Conservation (phyloP, 371 early-diverging fungal species). For the Mortierella polycephala region DNA sequence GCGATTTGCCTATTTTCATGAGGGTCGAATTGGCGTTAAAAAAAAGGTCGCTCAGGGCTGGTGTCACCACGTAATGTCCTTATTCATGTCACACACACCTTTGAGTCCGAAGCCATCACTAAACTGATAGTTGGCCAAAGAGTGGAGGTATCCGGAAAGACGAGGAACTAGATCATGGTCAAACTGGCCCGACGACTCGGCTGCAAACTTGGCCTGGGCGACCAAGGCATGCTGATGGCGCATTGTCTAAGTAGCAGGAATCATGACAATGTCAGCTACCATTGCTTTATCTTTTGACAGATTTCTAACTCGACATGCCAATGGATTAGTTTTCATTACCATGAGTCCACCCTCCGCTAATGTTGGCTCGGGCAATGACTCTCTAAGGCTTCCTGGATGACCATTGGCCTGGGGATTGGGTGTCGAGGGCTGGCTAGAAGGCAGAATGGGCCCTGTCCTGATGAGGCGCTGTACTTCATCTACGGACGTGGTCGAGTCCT, state of each 20-base stretch:
- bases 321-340: constrained; percentile 11
- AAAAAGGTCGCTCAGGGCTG: neutral
- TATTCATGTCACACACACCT: constrained; percentile 24
- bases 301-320: neutral
- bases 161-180: constrained; percentile 46
- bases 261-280: neutral
- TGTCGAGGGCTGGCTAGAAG: constrained; percentile 33
- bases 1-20: constrained; percentile 31
- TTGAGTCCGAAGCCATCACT: constrained; percentile 49
- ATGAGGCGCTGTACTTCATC: constrained; percentile 50
- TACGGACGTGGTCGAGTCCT: constrained; percentile 36
- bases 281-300: no score
- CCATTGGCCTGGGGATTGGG: constrained; percentile 16
- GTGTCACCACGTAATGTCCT: constrained; percentile 5
- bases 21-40: neutral
- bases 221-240: constrained; percentile 50
- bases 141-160: constrained; percentile 41
- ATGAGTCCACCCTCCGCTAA: constrained; percentile 38
- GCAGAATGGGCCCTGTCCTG: constrained; percentile 40
- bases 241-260: constrained; percentile 30
- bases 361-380: constrained; percentile 1
- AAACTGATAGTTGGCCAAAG: constrained; percentile 39
- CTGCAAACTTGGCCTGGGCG: constrained; percentile 51
- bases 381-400: constrained; percentile 7
- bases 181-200: constrained; percentile 51